These are phyloP conservation scores for Geranium incanum DNA, from an alignment of 441 rosid species.

Conservation along the genomic window DNA sequence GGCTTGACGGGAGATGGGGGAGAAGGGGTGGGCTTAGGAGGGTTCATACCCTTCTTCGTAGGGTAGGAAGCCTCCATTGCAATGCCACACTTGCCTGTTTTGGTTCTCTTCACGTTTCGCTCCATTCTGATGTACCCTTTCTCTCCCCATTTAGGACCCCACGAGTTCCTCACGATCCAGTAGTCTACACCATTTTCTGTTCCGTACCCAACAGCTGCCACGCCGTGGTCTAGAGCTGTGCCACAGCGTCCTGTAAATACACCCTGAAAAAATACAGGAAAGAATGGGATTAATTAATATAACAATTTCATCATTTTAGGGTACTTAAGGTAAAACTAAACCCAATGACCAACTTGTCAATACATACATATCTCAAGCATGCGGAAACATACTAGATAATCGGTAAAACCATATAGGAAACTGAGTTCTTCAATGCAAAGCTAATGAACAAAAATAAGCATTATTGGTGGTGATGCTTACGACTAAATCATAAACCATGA, in stretches of 20 bases:
- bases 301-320: too few species aligned
- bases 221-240: conserved; percentile 47
- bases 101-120: conserved; percentile 31
- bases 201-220: conserved; percentile 54
- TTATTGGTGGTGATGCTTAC: too few species aligned
- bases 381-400: too few species aligned
- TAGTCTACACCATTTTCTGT: conserved; percentile 46
- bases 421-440: neutral
- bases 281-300: neutral
- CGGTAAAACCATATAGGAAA: neutral
- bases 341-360: too few species aligned
- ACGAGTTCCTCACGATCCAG: conserved; percentile 65
- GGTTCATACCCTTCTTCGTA: conserved; percentile 43
- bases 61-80: conserved; percentile 66
- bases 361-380: too few species aligned
- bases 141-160: conserved; percentile 63
- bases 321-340: too few species aligned
- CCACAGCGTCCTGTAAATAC: conserved; percentile 57
- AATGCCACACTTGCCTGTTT: conserved; percentile 56
- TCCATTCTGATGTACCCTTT: conserved; percentile 52
- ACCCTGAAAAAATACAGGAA: conserved; percentile 31
- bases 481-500: too few species aligned
- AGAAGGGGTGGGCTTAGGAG: conserved; percentile 49
- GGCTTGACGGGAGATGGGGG: conserved; percentile 57
- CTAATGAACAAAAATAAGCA: neutral